A percentile compares a stretch with the other conserved stretches of the same genome.
Conservation (phyloP, 257 asterid species). For the Solanum bukasovii region DNA sequence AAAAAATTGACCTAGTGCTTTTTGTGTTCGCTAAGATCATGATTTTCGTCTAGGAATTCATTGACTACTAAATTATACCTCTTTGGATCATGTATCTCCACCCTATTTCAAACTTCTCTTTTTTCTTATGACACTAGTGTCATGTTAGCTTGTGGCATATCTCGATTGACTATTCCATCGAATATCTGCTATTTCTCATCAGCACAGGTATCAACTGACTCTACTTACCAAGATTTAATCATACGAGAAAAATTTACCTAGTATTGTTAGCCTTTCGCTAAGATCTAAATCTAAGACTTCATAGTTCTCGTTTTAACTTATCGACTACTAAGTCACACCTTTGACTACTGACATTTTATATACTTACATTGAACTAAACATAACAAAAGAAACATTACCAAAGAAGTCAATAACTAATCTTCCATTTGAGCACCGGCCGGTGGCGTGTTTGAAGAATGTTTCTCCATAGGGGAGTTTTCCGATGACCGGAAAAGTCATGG, state of each 20-base stretch:
- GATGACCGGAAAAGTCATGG: constrained; percentile 56
- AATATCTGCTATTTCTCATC: background rate
- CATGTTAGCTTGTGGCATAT: background rate
- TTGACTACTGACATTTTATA: background rate
- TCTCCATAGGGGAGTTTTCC: constrained; percentile 51
- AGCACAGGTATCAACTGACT: fast-evolving
- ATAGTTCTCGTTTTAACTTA: background rate
- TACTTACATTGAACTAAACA: background rate
- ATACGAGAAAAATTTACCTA: background rate
- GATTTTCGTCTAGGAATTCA: background rate
- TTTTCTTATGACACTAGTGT: background rate
- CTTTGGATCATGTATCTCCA: background rate
- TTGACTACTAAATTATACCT: background rate
- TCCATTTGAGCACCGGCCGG: constrained; percentile 60
- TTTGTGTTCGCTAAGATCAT: background rate
- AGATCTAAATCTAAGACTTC: background rate
- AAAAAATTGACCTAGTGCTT: background rate
- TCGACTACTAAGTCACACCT: background rate
- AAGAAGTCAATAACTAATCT: constrained; percentile 51
- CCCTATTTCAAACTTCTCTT: background rate
- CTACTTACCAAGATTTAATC: background rate
- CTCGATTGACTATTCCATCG: background rate
- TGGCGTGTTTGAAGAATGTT: constrained; percentile 55
- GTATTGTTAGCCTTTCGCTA: background rate
- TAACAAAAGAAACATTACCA: constrained; percentile 13